Evolutionary conservation across 257 asterid species (phyloP).

Genomic region (Anisodus acutangulus): DNA sequence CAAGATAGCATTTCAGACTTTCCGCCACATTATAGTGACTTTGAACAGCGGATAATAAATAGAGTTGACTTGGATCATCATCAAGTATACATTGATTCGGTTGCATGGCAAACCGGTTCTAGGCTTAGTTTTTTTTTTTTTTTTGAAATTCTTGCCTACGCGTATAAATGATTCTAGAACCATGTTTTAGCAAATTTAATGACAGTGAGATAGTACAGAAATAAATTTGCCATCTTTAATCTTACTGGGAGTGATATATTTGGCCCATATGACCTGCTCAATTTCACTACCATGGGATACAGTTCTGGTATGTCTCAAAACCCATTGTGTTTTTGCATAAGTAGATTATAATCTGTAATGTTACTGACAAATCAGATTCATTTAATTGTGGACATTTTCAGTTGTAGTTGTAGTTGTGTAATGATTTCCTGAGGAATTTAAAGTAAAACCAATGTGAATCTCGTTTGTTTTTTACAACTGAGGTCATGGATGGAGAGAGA

Average conservation of each 20-base stretch:
- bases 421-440: not conserved
- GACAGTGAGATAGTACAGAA: slow-evolving; percentile 38
- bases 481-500: not conserved
- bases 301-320: slow-evolving; percentile 42
- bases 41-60: slow-evolving; percentile 36
- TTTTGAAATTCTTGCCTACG: slow-evolving; percentile 48
- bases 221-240: slow-evolving; percentile 46
- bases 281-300: slow-evolving; percentile 53
- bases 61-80: slow-evolving; percentile 32
- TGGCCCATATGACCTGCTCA: slow-evolving; percentile 64
- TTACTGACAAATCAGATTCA: not conserved
- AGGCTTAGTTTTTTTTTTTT: slow-evolving; percentile 44
- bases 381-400: not conserved
- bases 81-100: slow-evolving; percentile 47
- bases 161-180: slow-evolving; percentile 29
- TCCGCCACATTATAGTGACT: slow-evolving; percentile 38
- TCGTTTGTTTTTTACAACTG: not conserved
- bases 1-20: slow-evolving; percentile 50
- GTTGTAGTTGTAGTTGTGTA: not conserved
- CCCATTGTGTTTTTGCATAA: not conserved
- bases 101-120: slow-evolving; percentile 56
- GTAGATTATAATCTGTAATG: not conserved
- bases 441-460: not conserved
- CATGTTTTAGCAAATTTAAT: slow-evolving; percentile 38
- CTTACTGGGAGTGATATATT: slow-evolving; percentile 46